These are phyloP conservation scores for Penicillium bialowiezense DNA, from an alignment of 495 filamentous ascomycete genomes.

Conservation along the genomic window DNA sequence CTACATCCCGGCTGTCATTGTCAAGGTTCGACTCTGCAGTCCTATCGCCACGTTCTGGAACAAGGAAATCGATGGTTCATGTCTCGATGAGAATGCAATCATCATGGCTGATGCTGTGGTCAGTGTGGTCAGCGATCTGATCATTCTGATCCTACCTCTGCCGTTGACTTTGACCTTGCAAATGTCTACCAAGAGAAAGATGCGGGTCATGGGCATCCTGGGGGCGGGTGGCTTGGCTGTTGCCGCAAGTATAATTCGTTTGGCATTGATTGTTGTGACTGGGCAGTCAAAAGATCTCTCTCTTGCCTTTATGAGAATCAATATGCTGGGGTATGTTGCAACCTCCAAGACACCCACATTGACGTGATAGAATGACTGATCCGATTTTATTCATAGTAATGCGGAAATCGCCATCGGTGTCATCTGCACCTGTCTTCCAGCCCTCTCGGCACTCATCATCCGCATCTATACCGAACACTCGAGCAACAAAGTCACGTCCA, in stretches of 20 bases:
- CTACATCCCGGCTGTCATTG: slow-evolving; percentile 36
- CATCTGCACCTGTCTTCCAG: slow-evolving; percentile 39
- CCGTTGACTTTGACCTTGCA: slow-evolving; percentile 33
- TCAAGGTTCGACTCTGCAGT: slow-evolving; percentile 39
- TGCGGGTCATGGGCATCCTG: slow-evolving; percentile 33
- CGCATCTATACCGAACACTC: slow-evolving; percentile 22
- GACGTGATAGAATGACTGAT: not conserved
- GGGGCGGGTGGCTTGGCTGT: slow-evolving; percentile 38
- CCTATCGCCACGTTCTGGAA: slow-evolving; percentile 36
- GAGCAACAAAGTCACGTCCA: slow-evolving; percentile 13
- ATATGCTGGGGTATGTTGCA: slow-evolving; percentile 32
- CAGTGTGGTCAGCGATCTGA: slow-evolving; percentile 36
- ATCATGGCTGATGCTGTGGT: slow-evolving; percentile 38
- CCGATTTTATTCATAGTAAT: slow-evolving; percentile 15
- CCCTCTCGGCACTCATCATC: slow-evolving; percentile 28
- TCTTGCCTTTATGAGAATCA: slow-evolving; percentile 34
- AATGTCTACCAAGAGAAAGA: slow-evolving; percentile 30
- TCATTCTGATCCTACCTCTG: slow-evolving; percentile 32
- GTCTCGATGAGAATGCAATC: slow-evolving; percentile 33
- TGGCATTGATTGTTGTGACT: slow-evolving; percentile 29
- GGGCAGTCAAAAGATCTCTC: slow-evolving; percentile 30
- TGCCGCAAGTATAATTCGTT: slow-evolving; percentile 34
- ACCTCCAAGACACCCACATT: not conserved
- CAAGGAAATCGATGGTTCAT: slow-evolving; percentile 16
- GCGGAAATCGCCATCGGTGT: slow-evolving; percentile 40